Evolutionary conservation across 2,329 filamentous ascomycete species (phyloP).

Genomic region (Chaetomiaceae sp.): DNA sequence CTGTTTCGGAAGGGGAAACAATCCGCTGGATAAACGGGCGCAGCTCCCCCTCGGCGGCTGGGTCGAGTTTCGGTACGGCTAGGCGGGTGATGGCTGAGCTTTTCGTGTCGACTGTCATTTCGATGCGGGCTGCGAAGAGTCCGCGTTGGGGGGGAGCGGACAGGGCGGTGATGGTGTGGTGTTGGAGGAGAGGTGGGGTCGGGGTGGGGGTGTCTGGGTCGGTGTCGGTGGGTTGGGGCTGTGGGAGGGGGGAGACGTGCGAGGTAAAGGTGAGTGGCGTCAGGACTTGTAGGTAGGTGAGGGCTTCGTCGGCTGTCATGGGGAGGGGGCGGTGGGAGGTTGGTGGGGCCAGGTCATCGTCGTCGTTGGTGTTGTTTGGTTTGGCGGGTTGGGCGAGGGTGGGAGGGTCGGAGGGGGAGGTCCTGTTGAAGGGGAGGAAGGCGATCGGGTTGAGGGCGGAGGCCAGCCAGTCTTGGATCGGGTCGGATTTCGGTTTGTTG

Average conservation of each 20-base stretch:
- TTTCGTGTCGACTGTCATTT: conserved; percentile 54
- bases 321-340: conserved; percentile 61
- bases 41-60: conserved; percentile 55
- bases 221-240: not conserved
- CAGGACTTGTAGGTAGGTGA: conserved; percentile 67
- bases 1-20: too few species aligned
- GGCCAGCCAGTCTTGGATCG: conserved; percentile 41
- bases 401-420: conserved; percentile 21
- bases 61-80: conserved; percentile 50
- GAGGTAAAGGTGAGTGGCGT: conserved; percentile 61
- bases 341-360: conserved; percentile 33
- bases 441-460: conserved; percentile 47
- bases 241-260: conserved; percentile 41
- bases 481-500: conserved; percentile 24
- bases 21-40: conserved; percentile 47
- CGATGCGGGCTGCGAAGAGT: conserved; percentile 53
- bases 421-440: conserved; percentile 47
- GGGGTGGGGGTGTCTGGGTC: not conserved
- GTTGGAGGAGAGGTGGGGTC: conserved; percentile 42
- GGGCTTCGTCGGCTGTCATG: conserved; percentile 58
- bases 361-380: conserved; percentile 25
- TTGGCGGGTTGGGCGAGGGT: conserved; percentile 25
- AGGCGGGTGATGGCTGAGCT: conserved; percentile 49
- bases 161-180: conserved; percentile 52
- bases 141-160: conserved; percentile 43